Evolutionary conservation across 371 early-diverging fungal genomes (phyloP).

Genomic region (Circinella umbellata): DNA sequence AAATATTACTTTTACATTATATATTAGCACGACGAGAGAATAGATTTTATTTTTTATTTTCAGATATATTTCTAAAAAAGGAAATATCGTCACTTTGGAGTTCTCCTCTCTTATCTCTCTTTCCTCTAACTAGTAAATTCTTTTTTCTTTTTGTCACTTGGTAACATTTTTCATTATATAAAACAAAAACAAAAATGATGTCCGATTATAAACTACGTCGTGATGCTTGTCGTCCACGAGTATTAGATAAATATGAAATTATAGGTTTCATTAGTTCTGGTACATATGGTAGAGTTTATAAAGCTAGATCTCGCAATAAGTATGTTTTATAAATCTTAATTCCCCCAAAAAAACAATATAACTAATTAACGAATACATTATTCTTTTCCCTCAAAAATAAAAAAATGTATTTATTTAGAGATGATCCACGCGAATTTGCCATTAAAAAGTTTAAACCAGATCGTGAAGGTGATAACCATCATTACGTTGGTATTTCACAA

Average conservation of each 20-base stretch:
- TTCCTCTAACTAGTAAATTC: too few species aligned
- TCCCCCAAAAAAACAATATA: not conserved
- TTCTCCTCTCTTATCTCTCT: not conserved
- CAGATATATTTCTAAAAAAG: not conserved
- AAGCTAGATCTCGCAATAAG: slow-evolving; percentile 77
- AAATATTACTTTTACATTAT: too few species aligned
- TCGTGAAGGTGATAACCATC: slow-evolving; percentile 84
- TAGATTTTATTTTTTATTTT: too few species aligned
- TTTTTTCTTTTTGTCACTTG: too few species aligned
- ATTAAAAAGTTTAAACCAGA: slow-evolving; percentile 97
- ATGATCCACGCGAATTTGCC: slow-evolving; percentile 71
- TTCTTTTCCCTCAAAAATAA: too few species aligned
- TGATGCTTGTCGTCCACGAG: slow-evolving; percentile 66
- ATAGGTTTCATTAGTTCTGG: slow-evolving; percentile 92
- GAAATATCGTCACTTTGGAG: not conserved
- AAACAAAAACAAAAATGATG: slow-evolving; percentile 33
- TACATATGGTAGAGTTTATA: slow-evolving; percentile 94
- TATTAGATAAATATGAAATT: slow-evolving; percentile 82
- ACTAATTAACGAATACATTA: not conserved
- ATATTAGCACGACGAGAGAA: too few species aligned
- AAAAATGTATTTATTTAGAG: slow-evolving; percentile 30
- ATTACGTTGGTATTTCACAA: slow-evolving; percentile 88
- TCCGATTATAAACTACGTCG: slow-evolving; percentile 62
- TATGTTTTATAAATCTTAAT: slow-evolving; percentile 25
- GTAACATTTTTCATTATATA: not conserved